Evolutionary conservation across 768 basidiomycete species (phyloP).

Genomic region (Boletales sp.): DNA sequence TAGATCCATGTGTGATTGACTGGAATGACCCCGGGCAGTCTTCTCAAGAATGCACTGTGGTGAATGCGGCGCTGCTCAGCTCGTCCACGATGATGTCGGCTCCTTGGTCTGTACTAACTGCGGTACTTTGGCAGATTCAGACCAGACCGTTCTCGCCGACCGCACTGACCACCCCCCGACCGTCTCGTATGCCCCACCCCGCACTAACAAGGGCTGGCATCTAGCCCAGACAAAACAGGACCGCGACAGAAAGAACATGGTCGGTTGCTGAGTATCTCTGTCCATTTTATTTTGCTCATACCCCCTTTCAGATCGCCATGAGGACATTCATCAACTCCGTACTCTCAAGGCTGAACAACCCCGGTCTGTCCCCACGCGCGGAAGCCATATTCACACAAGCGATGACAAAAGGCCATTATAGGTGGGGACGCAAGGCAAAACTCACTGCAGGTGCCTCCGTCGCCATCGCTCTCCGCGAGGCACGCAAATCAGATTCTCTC

Average conservation of each 20-base stretch:
- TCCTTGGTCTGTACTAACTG: slow-evolving; percentile 68
- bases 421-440: slow-evolving; percentile 75
- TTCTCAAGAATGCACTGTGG: slow-evolving; percentile 35
- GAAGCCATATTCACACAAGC: slow-evolving; percentile 66
- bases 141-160: slow-evolving; percentile 56
- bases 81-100: slow-evolving; percentile 55
- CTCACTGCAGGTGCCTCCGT: slow-evolving; percentile 66
- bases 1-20: not conserved
- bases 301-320: slow-evolving; percentile 51
- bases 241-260: slow-evolving; percentile 60
- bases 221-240: slow-evolving; percentile 65
- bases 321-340: slow-evolving; percentile 59
- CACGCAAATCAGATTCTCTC: slow-evolving; percentile 62
- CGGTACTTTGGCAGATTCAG: slow-evolving; percentile 64
- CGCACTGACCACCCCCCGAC: slow-evolving; percentile 33
- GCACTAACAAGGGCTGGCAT: slow-evolving; percentile 52
- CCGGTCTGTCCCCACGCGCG: slow-evolving; percentile 64
- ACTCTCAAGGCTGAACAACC: slow-evolving; percentile 52
- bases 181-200: slow-evolving; percentile 44
- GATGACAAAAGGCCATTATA: slow-evolving; percentile 53
- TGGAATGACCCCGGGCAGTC: slow-evolving; percentile 6
- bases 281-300: slow-evolving; percentile 7
- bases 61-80: slow-evolving; percentile 50
- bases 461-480: slow-evolving; percentile 68
- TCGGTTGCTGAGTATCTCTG: slow-evolving; percentile 29